phyloP scores from a whole-genome alignment of 257 asterid species.

The Nicotiana tomentosiformis region DNA sequence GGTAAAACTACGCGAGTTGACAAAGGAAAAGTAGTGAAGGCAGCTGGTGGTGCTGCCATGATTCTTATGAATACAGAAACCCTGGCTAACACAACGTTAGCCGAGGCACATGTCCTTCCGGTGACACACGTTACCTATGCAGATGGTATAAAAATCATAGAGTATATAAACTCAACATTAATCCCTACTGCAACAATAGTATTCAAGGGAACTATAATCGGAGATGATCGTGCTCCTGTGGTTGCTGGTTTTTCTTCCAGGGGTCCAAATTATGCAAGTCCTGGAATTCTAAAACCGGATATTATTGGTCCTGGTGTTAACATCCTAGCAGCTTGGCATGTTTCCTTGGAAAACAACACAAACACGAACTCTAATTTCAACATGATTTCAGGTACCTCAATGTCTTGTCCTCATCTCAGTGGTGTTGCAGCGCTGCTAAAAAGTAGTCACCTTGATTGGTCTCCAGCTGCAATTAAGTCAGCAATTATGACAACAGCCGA shows the following conservation, averaged over 20 bases:
- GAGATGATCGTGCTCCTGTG: conserved; percentile 18
- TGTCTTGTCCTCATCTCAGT: conserved; percentile 39
- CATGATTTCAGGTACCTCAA: conserved; percentile 29
- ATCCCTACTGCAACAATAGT: conserved; percentile 15
- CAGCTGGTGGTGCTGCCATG: conserved; percentile 40
- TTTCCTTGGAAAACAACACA: not conserved
- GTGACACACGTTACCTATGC: conserved; percentile 17
- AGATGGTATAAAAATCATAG: conserved; percentile 19
- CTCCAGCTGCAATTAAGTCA: conserved; percentile 31
- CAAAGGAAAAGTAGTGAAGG: conserved; percentile 22
- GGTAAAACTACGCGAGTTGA: not conserved
- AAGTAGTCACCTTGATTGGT: conserved; percentile 29
- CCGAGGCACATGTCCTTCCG: conserved; percentile 24
- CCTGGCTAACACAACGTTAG: not conserved
- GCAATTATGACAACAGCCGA: conserved; percentile 34
- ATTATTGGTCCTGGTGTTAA: conserved; percentile 30
- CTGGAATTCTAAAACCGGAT: conserved; percentile 32
- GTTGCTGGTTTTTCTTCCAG: conserved; percentile 32
- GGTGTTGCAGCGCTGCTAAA: conserved; percentile 32
- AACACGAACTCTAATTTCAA: conserved; percentile 11
- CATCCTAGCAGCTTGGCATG: conserved; percentile 31
- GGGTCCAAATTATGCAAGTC: conserved; percentile 27
- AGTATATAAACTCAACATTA: conserved; percentile 16
- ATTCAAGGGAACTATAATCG: conserved; percentile 27
- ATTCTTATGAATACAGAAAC: conserved; percentile 14